These are phyloP conservation scores for Bodo saltans DNA, from an alignment of 78 protist genomes.

Conservation along the genomic window DNA sequence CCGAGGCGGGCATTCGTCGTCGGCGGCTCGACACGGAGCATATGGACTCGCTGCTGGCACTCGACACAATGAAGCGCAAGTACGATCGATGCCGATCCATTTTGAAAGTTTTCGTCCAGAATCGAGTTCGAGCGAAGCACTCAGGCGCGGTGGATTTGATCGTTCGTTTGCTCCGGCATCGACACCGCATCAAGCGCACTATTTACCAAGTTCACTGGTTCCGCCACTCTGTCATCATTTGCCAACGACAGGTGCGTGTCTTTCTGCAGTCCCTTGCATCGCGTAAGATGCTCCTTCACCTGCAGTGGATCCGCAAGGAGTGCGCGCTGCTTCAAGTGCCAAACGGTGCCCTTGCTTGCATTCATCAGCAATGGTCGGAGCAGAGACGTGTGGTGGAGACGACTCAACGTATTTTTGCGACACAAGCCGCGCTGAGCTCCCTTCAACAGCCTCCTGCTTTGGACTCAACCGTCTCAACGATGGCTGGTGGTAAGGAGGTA, in stretches of 20 bases:
- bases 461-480: too few relatives aligned
- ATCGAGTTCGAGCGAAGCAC: not conserved
- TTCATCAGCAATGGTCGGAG: too few relatives aligned
- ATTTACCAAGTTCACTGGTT: not conserved
- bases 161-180: not conserved
- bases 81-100: not conserved
- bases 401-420: too few relatives aligned
- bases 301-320: not conserved
- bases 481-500: too few relatives aligned
- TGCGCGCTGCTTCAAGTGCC: not conserved
- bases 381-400: too few relatives aligned
- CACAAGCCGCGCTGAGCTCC: too few relatives aligned
- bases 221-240: not conserved
- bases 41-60: not conserved
- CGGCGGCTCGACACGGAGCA: not conserved
- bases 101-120: not conserved
- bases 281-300: not conserved
- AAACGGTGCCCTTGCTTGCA: too few relatives aligned
- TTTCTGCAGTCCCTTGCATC: not conserved
- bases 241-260: not conserved
- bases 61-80: not conserved
- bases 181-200: not conserved
- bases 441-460: too few relatives aligned
- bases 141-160: not conserved
- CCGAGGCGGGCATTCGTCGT: not conserved